Conservation (phyloP, 257 asterid species). For the Nicotiana tomentosiformis region DNA sequence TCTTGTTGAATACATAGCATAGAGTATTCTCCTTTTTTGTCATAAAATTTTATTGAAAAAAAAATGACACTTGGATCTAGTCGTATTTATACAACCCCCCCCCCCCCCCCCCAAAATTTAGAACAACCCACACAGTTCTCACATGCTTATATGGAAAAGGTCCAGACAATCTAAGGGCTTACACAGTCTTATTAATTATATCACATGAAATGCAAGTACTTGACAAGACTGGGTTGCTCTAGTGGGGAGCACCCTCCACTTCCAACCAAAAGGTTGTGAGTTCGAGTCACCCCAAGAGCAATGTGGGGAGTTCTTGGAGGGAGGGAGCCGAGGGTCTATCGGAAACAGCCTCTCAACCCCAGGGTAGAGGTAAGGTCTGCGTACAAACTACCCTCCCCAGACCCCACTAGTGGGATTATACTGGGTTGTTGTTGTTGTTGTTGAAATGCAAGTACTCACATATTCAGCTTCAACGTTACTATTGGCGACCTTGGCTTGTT, state of each 20-base stretch:
- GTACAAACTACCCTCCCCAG: too few relatives aligned
- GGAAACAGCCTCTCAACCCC: too few relatives aligned
- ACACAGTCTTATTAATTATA: not conserved
- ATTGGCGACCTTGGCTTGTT: constrained; percentile 50
- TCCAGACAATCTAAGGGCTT: not conserved
- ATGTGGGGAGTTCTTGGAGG: too few relatives aligned
- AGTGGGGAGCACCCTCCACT: too few relatives aligned
- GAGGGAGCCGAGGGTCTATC: too few relatives aligned
- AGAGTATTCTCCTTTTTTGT: not conserved
- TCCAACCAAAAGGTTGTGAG: too few relatives aligned
- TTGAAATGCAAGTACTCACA: constrained; percentile 41
- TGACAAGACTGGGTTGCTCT: too few relatives aligned
- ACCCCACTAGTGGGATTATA: too few relatives aligned
- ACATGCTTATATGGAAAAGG: not conserved
- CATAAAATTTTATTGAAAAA: not conserved
- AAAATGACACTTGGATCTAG: not conserved
- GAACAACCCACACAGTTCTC: not conserved
- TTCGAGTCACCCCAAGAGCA: too few relatives aligned
- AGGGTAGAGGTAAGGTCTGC: too few relatives aligned
- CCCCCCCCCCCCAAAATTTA: not conserved
- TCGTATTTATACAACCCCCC: not conserved
- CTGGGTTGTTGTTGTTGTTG: too few relatives aligned
- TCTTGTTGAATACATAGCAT: not conserved
- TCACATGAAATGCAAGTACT: constrained; percentile 24
- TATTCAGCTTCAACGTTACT: constrained; percentile 83